These are phyloP conservation scores for Prunus kanzakura DNA, from an alignment of 306 rosid genomes.

Conservation along the genomic window DNA sequence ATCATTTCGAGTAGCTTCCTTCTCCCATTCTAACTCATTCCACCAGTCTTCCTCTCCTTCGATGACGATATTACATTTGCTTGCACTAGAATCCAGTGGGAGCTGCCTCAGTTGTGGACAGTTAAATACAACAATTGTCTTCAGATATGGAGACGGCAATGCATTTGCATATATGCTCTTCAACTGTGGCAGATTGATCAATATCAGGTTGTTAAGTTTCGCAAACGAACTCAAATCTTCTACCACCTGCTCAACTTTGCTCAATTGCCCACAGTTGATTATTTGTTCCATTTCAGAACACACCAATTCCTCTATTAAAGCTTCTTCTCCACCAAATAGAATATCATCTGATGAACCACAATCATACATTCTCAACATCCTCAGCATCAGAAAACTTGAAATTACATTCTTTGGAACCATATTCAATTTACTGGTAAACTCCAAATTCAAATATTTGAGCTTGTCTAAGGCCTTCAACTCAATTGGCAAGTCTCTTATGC, in stretches of 20 bases:
- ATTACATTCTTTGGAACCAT: background rate
- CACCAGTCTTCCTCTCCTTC: background rate
- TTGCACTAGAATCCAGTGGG: background rate
- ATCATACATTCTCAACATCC: background rate
- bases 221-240: background rate
- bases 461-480: background rate
- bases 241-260: background rate
- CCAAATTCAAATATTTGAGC: background rate
- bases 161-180: background rate
- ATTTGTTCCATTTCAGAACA: background rate
- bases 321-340: background rate
- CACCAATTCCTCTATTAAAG: background rate
- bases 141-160: background rate
- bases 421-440: background rate
- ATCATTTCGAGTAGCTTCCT: background rate
- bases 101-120: background rate
- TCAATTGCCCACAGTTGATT: background rate
- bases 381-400: background rate
- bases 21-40: background rate
- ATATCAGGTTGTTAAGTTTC: background rate
- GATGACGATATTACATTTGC: background rate
- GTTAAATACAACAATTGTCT: background rate
- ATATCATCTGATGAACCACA: background rate
- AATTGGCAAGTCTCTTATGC: background rate
- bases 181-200: background rate